Percentiles rank a stretch among this genome's conserved stretches.
Conservation (phyloP, 495 filamentous ascomycete species). For the Collariella sp. region DNA sequence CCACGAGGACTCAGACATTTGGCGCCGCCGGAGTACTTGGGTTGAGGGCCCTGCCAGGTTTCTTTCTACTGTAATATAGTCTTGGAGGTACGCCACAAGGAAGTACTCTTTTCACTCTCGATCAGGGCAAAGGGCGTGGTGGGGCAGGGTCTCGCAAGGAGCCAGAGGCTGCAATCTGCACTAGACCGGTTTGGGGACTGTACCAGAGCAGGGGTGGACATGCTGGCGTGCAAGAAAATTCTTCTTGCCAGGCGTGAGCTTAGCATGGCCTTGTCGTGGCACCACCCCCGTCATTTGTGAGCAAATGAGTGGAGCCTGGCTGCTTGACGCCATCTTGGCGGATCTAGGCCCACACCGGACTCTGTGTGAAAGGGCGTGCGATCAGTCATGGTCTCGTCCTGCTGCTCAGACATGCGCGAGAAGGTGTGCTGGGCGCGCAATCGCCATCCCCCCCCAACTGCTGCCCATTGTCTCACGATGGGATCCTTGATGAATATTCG, state of each 20-base stretch:
- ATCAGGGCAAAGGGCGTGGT: constrained; percentile 15
- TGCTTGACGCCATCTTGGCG: constrained; percentile 19
- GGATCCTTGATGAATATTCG: background rate
- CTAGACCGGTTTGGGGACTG: constrained; percentile 25
- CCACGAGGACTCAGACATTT: constrained; percentile 27
- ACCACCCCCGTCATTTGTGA: constrained; percentile 28
- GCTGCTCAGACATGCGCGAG: constrained; percentile 7
- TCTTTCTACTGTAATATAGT: constrained; percentile 8
- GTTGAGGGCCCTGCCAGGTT: constrained; percentile 12
- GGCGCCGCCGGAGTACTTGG: constrained; percentile 19
- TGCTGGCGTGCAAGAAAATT: constrained; percentile 20
- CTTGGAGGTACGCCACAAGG: constrained; percentile 9
- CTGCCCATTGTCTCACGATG: background rate
- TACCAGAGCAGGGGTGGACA: constrained; percentile 17
- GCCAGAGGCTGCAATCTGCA: constrained; percentile 25
- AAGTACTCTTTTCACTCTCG: constrained; percentile 10
- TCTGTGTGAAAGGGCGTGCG: constrained; percentile 3
- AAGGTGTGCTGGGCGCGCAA: constrained; percentile 14
- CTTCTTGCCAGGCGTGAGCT: constrained; percentile 19
- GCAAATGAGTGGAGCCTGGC: constrained; percentile 17
- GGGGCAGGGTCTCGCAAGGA: constrained; percentile 18
- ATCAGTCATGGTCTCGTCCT: background rate
- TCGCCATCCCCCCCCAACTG: constrained; percentile 4
- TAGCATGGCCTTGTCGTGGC: constrained; percentile 29
- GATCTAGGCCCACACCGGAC: background rate